Evolutionary conservation across 768 basidiomycete species (phyloP).

Genomic region (Leccinellum rugosiceps): DNA sequence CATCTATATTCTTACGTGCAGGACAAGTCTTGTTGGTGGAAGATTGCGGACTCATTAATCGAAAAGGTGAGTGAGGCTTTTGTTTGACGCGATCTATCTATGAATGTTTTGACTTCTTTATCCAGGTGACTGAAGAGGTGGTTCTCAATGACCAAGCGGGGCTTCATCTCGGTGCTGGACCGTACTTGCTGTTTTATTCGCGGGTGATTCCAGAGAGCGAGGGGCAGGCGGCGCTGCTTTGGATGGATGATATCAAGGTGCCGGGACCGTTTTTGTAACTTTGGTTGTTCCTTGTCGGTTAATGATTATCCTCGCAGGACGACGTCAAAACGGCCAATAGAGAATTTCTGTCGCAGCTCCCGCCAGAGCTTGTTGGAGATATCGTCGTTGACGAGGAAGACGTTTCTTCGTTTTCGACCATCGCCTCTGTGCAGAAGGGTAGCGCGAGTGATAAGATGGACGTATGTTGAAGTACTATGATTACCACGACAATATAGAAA

Average conservation of each 20-base stretch:
- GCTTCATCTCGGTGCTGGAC: constrained; percentile 72
- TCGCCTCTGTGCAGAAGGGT: neutral
- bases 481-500: neutral
- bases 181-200: constrained; percentile 74
- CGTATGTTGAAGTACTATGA: constrained; percentile 6
- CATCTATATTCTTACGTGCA: constrained; percentile 79
- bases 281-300: neutral
- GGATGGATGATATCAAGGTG: constrained; percentile 32
- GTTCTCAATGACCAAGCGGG: constrained; percentile 70
- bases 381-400: constrained; percentile 18
- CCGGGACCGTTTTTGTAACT: neutral
- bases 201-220: constrained; percentile 28
- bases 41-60: constrained; percentile 67
- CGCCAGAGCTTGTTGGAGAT: constrained; percentile 28
- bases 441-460: constrained; percentile 15
- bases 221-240: constrained; percentile 17
- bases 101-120: neutral
- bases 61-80: constrained; percentile 45
- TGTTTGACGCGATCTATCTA: neutral
- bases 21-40: constrained; percentile 70
- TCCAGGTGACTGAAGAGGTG: constrained; percentile 64
- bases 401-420: neutral
- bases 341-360: constrained; percentile 34
- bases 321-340: constrained; percentile 37
- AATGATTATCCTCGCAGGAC: constrained; percentile 15